Evolutionary conservation across 1,284 basidiomycete species (phyloP).

Genomic region (Fomitopsis schrenkii): DNA sequence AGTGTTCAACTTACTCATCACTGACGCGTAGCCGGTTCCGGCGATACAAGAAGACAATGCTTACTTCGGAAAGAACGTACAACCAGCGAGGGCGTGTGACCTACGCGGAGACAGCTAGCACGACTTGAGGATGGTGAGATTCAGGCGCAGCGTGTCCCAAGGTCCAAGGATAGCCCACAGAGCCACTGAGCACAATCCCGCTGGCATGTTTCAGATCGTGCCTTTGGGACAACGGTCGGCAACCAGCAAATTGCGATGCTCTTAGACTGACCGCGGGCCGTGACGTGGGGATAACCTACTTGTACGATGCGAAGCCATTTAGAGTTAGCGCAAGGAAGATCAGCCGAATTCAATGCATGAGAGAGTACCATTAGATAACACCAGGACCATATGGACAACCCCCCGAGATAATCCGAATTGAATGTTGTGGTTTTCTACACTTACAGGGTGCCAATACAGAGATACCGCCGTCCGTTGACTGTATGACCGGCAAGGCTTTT

Average conservation of each 20-base stretch:
- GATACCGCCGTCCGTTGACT: not conserved
- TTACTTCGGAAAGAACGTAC: not conserved
- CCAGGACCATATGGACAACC: not conserved
- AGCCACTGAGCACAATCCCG: not conserved
- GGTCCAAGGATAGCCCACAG: not conserved
- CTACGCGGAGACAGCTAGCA: not conserved
- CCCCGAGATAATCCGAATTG: not conserved
- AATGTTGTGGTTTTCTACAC: not conserved
- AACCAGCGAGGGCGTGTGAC: not conserved
- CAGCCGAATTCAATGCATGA: not conserved
- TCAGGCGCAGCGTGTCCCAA: not conserved
- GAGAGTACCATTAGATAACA: not conserved
- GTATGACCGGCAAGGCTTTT: not conserved
- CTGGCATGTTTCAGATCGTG: no score
- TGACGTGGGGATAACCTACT: not conserved
- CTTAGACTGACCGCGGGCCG: not conserved
- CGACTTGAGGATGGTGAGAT: not conserved
- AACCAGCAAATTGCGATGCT: not conserved
- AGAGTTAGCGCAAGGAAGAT: not conserved
- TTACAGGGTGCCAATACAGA: not conserved
- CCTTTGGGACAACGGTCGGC: not conserved
- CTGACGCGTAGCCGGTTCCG: not conserved
- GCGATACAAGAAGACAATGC: not conserved
- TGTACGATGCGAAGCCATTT: not conserved
- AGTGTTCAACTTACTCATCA: not conserved